Base-by-base conservation (phyloP, 2,329 filamentous ascomycete species). In the Ascochyta fabae region DNA sequence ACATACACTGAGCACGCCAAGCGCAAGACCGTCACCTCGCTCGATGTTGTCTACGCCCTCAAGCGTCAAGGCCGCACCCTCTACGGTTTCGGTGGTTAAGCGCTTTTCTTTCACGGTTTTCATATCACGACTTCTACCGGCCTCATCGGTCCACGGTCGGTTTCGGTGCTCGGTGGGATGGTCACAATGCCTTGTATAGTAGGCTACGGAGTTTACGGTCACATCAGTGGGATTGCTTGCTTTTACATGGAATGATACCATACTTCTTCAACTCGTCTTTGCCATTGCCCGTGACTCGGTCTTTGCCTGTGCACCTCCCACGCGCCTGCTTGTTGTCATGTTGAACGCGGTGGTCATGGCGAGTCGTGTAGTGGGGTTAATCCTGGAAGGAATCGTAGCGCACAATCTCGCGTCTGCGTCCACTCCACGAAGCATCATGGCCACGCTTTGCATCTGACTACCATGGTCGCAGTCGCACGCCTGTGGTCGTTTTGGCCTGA, bases 41-140 rank as follows among this genome's bases (percentile, higher is more conserved):
- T 87, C 62, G 85, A 87, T 67, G 85, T 87, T 42, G 85, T 87
- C 75, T 86, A 86, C 69, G 83, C 83, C 53, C 78, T 86, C 64
- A 86, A 88, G 82, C 80, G 85, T 74, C 85, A 88, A 78, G 85
- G 85, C 74, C 83, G 89, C 62, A 79, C 90, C 76, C 88, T 93
- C 66, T 94, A 93, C 84, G 90, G 90, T 83, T 93, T 93, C 85
- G 90, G 90, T 85, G 90, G 90, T 85, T 94, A 90, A 87, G 64
- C 71, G 65, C 50, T 55, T 60, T 62, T 51, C 43, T 57, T 67
- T 68, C 62, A 67, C 60, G 65, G 57, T 69, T 73, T 72, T 73
- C 68, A 66, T 67, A 66, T 73, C 66, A 74, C 67, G 69, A 73
- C 65, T 73, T 69, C 58, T 66, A 62, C 64, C 62, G 61, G 55